Evolutionary conservation across 495 filamentous ascomycete genomes (phyloP), one percentile per base, ranked within the genome.

Genomic region (Trichoderma reesei): DNA sequence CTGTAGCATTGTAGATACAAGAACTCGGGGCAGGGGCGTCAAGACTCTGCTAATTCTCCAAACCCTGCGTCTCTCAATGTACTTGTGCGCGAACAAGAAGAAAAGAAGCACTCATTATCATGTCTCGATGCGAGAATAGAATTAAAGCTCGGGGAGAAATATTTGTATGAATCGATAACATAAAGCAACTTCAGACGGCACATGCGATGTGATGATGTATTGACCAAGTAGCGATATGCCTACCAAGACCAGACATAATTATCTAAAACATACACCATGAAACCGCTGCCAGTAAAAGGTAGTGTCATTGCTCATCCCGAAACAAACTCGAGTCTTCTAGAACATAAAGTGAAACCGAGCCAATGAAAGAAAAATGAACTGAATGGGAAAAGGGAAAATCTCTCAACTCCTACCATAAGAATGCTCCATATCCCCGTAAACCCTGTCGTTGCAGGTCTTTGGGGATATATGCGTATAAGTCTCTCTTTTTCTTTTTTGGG

Each of bases 1-100:
- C 76, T 82, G 76, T 80, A 83, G 81, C 80, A 79, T 79, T 80
- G 79, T 80, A 80, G 76, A 79, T 80, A 80, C 72, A 75, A 76
- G 65, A 68, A 69, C 18, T 63, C 41, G 61, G 51, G 51, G 51
- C 51, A 56, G 51, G 51, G 51, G 51, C 51, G 51, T 56, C 51
- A 31, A 56, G 51, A 33, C 34, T 56, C 51, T 56, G 51, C 51
- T 56, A 16, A 33, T 56, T 56, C 20, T 56, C 51, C 51, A 56
- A 13, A 9, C 34, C 51, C 31, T 56, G 51, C 51, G 51, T 56
- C 51, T 26, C 51, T 14, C 13, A 33, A 56, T 56, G 51, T 56
- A 56, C 26, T 33, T 56, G 51, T 56, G 51, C 31, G 26, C 26
- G 26, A 26, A 56, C 51, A 34, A 56, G 51, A 56, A 56, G 51